Base-by-base conservation (phyloP, 441 rosid genomes). In the Croton laevigatus region DNA sequence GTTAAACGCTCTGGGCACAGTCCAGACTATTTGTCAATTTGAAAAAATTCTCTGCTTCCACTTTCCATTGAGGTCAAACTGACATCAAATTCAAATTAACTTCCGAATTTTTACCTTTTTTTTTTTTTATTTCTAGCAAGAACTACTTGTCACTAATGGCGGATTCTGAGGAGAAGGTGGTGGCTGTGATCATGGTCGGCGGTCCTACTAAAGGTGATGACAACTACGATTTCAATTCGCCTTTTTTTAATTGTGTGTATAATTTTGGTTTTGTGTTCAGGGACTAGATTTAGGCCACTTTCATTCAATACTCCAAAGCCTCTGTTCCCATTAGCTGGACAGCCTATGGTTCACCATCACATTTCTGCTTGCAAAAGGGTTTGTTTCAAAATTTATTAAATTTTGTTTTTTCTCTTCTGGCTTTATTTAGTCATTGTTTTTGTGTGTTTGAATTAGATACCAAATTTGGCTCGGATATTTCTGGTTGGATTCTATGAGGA, bases 181-280 rank as follows among this genome's bases (percentile, higher is more conserved):
- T 89, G 59, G 96, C 94, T 59, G 96, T 91, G 78, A 91, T 91
- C 81, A 87, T 91, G 94, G 97, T 88, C 36, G 94, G 96, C 54
- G 97, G 96, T 17, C 97, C 97, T 51, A 89, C 96, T 23, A 89
- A 89, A 91, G 96, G 96, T 88, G 67, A 23, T 48, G 6, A 19
- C 23, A 59, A 17, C 73, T 44, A 7, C 37, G 13, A 44, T 42
- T n/a, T 70, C 54, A 38, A 38, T 38, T 38, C 3, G 0, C 8
- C 8, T n/a, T n/a, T n/a, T 38, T 38, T 1, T 38, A 5, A 37
- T 23, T 22, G 2, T 69, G 27, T 17, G 8, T 3, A 53, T 34
- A 3, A 12, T n/a, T 22, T 62, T 66, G 52, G 38, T 27, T 3
- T 19, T n/a, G 46, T 61, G 66, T 14, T 49, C 61, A 91, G 97